Evolutionary conservation across 768 basidiomycete genomes (phyloP), one percentile per base, ranked within the genome.

Genomic region (Amyloporia xantha): DNA sequence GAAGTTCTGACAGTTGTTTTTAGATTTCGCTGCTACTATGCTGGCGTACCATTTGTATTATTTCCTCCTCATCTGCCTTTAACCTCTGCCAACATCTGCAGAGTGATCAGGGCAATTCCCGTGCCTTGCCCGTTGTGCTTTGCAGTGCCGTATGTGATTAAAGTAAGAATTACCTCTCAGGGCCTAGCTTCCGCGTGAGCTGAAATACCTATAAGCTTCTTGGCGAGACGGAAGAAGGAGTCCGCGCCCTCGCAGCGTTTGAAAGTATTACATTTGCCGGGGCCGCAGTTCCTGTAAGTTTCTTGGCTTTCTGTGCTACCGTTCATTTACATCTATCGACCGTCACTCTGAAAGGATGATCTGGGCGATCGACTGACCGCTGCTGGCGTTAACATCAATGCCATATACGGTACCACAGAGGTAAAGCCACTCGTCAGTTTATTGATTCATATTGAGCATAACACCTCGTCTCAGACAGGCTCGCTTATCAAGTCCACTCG

Each of bases 181-280:
- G 7, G 3, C 26, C 21, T 15, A 35, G 10, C 23, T 2, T 20
- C 15, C 15, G 20, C 5, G 6, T 26, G 2, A 35, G 21, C 19
- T 10, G 11, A 5, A 21, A 10, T 36, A 28, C 2, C 38, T 65
- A 70, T 37, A 68, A 76, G 58, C 61, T 81, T 1, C 64, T 81
- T 1, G 71, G 65, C 0, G 80, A 80, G 61, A 70, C 70, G 0
- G 58, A 65, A 5, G 73, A 74, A 51, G 78, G 78, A 20, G 60
- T 72, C 7, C 50, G 63, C 2, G 59, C 66, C 11, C 66, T 81
- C 4, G 63, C 58, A 17, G 56, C 59, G 12, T 75, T 79, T 55
- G 70, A 77, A 38, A 55, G 74, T n/a, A 75, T 79, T 24, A 68
- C 66, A 20, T 79, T 70, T 51, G 76, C 73, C 23, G 79, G 79